A percentile compares a stretch with the other conserved stretches of the same genome.
phyloP scores from a whole-genome alignment of 2,329 filamentous ascomycete genomes.

The Mycosphaerella arachidis region DNA sequence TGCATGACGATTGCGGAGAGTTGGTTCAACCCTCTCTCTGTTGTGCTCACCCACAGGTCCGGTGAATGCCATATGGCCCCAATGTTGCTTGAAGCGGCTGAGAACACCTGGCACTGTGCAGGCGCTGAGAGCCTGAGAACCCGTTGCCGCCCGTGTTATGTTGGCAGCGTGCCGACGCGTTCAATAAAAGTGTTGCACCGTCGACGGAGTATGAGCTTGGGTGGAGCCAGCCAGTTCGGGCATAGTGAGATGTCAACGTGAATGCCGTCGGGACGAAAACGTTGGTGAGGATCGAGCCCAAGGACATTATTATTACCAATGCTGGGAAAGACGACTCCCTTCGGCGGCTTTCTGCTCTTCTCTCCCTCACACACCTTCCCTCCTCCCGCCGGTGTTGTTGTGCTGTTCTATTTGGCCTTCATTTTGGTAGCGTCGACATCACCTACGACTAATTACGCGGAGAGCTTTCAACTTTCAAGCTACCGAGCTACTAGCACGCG shows the following conservation, averaged over 20 bases:
- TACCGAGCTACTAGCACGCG: neutral
- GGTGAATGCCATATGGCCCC: conserved; percentile 7
- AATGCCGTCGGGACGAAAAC: conserved; percentile 17
- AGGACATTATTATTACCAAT: conserved; percentile 4
- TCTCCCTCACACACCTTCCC: neutral
- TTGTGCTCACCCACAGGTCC: conserved; percentile 21
- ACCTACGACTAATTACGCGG: neutral
- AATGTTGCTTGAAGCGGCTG: neutral
- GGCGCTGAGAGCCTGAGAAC: neutral
- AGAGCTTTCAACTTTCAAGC: neutral
- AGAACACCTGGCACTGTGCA: neutral
- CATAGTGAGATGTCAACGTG: conserved; percentile 16
- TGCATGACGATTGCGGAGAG: conserved; percentile 17
- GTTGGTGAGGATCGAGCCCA: conserved; percentile 8
- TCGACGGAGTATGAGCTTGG: conserved; percentile 12
- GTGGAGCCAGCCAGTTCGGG: conserved; percentile 11
- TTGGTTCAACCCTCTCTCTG: conserved; percentile 11
- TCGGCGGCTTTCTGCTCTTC: neutral
- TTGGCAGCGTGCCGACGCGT: neutral
- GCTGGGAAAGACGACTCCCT: neutral
- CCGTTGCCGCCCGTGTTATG: conserved; percentile 9
- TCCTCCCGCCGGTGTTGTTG: neutral
- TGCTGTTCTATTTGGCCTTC: neutral
- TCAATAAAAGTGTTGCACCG: conserved; percentile 1
- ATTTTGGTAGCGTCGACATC: neutral